Conservation (phyloP, 2,329 filamentous ascomycete species). For the Dactylellina leptospora region DNA sequence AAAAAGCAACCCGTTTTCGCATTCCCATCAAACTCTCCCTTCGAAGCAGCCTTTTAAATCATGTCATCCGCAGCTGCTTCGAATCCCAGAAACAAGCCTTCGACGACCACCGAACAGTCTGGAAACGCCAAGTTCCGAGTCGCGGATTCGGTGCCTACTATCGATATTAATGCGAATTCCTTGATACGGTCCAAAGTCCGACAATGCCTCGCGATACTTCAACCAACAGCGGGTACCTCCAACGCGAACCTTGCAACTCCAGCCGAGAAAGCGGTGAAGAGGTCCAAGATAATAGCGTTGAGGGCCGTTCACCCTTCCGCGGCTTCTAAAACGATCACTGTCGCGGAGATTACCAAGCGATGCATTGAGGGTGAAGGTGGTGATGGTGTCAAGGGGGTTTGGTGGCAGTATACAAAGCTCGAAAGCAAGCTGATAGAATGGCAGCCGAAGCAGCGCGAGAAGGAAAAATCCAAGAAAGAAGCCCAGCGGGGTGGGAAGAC, state of each 20-base stretch:
- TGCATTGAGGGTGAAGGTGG: constrained; percentile 24
- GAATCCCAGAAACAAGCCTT: neutral
- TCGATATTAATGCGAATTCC: constrained; percentile 18
- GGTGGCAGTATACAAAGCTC: constrained; percentile 47
- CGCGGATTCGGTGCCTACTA: constrained; percentile 25
- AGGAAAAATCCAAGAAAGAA: neutral
- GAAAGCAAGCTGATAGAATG: constrained; percentile 43
- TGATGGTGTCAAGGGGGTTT: neutral
- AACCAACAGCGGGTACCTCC: neutral
- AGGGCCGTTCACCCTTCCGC: constrained; percentile 33
- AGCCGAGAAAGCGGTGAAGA: neutral
- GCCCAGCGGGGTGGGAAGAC: neutral
- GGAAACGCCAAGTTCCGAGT: constrained; percentile 2
- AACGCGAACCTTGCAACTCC: neutral
- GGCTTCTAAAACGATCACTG: constrained; percentile 36
- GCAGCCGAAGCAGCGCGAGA: constrained; percentile 15
- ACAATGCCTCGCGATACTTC: constrained; percentile 39
- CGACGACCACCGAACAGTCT: neutral
- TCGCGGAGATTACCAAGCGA: constrained; percentile 45
- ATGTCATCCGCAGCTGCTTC: neutral
- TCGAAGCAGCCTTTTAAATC: neutral
- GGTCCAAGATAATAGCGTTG: constrained; percentile 34
- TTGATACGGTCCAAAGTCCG: constrained; percentile 28
- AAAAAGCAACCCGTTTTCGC: neutral
- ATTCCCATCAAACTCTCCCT: neutral